Conservation (phyloP, 2,329 filamentous ascomycete species). For the Bipolaris sorokiniana region DNA sequence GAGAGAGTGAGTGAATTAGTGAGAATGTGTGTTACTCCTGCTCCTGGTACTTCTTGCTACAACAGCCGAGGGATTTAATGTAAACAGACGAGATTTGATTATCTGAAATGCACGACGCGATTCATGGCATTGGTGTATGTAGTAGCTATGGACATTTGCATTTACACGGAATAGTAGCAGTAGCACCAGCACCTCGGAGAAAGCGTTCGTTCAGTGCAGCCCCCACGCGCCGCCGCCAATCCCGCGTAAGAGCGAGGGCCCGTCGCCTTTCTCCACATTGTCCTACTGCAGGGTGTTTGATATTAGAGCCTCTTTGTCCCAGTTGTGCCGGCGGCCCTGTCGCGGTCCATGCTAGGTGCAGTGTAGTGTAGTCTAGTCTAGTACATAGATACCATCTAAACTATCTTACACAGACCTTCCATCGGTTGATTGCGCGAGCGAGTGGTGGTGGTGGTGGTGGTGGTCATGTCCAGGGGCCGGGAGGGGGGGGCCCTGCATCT, state of each 20-base stretch:
- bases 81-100: neutral
- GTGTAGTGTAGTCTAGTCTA: too few species aligned
- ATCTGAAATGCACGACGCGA: neutral
- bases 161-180: too few species aligned
- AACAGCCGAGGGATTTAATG: neutral
- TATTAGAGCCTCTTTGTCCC: neutral
- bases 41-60: too few species aligned
- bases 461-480: neutral
- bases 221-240: slow-evolving; percentile 10
- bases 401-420: neutral
- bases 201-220: neutral
- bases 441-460: neutral
- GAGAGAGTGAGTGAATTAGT: neutral
- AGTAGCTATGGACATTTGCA: neutral
- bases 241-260: slow-evolving; percentile 16
- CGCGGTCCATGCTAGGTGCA: neutral
- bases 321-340: neutral
- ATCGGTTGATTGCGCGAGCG: neutral
- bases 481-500: neutral
- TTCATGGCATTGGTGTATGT: neutral
- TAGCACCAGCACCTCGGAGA: neutral
- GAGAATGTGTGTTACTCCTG: neutral
- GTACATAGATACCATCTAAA: too few species aligned
- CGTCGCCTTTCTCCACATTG: slow-evolving; percentile 23
- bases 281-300: neutral